A percentile compares a stretch with the other conserved stretches of the same genome.
These are phyloP conservation scores for Arachis monticola DNA, from an alignment of 331 rosid genomes.

Conservation along the genomic window DNA sequence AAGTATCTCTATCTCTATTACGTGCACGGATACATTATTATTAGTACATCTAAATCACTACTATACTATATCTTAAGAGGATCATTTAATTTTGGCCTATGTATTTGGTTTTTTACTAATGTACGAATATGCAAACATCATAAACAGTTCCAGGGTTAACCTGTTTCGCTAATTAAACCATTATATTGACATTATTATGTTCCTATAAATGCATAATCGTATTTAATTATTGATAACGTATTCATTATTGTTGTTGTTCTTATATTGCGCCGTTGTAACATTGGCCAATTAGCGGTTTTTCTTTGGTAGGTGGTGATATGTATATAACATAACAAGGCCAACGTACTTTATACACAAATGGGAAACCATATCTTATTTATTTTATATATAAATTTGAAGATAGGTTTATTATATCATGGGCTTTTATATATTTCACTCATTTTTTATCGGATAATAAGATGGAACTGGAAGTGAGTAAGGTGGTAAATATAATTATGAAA, in stretches of 20 bases:
- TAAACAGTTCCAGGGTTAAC: background rate
- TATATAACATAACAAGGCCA: too few relatives aligned
- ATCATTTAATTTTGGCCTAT: constrained; percentile 36
- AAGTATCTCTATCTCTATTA: constrained; percentile 4
- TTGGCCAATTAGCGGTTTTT: constrained; percentile 5
- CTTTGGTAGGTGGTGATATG: constrained; percentile 12
- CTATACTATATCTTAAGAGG: constrained; percentile 11
- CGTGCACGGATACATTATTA: constrained; percentile 4
- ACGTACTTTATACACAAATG: too few relatives aligned
- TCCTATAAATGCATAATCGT: background rate
- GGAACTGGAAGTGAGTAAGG: too few relatives aligned
- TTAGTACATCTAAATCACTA: background rate
- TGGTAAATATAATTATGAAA: too few relatives aligned
- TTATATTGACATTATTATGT: background rate
- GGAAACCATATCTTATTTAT: too few relatives aligned
- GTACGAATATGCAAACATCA: constrained; percentile 28
- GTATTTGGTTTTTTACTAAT: constrained; percentile 21
- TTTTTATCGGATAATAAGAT: too few relatives aligned
- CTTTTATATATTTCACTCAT: too few relatives aligned
- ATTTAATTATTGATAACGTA: constrained; percentile 9
- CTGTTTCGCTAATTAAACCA: constrained; percentile 33
- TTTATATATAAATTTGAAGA: too few relatives aligned
- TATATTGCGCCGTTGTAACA: constrained; percentile 27
- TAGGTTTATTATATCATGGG: too few relatives aligned
- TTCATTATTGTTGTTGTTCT: constrained; percentile 12